These are phyloP conservation scores for Waltiozyma sp. DNA, from an alignment of 1,139 yeast genomes.

Conservation along the genomic window DNA sequence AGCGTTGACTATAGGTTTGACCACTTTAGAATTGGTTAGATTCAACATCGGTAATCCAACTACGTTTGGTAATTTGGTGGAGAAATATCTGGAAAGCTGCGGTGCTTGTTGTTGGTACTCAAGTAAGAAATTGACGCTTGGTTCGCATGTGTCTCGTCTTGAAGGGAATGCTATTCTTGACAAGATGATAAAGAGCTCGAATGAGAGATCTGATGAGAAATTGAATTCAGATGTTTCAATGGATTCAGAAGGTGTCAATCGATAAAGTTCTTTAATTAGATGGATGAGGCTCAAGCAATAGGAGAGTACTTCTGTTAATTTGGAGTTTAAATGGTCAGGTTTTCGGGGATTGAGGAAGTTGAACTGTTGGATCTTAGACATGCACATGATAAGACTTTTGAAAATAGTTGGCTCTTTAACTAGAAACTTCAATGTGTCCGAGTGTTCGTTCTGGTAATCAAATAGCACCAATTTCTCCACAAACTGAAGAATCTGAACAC, in stretches of 20 bases:
- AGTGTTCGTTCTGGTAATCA: conserved; percentile 15
- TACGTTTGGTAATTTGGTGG: conserved; percentile 23
- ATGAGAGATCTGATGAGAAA: conserved; percentile 12
- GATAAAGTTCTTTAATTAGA: background rate
- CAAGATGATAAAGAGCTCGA: conserved; percentile 33
- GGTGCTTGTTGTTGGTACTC: conserved; percentile 22
- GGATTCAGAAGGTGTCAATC: background rate
- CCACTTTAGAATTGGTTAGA: conserved; percentile 3
- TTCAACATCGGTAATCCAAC: conserved; percentile 21
- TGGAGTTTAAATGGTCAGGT: background rate
- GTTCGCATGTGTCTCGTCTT: conserved; percentile 24
- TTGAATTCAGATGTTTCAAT: background rate
- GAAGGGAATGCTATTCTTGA: conserved; percentile 50
- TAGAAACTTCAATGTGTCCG: conserved; percentile 23
- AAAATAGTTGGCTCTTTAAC: conserved; percentile 26
- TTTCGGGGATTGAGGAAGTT: conserved; percentile 39
- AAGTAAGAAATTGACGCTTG: background rate
- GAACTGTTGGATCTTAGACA: conserved; percentile 41
- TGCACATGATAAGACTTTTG: conserved; percentile 32
- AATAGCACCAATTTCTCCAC: conserved; percentile 32
- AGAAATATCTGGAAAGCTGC: conserved; percentile 23
- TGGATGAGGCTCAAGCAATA: background rate
- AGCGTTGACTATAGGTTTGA: conserved; percentile 5
- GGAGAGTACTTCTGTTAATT: background rate
- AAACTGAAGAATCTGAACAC: conserved; percentile 31